Evolutionary conservation across 768 basidiomycete species (phyloP), one percentile per base, ranked within the genome.

Genomic region (Rhodosporidiobolus odoratus): DNA sequence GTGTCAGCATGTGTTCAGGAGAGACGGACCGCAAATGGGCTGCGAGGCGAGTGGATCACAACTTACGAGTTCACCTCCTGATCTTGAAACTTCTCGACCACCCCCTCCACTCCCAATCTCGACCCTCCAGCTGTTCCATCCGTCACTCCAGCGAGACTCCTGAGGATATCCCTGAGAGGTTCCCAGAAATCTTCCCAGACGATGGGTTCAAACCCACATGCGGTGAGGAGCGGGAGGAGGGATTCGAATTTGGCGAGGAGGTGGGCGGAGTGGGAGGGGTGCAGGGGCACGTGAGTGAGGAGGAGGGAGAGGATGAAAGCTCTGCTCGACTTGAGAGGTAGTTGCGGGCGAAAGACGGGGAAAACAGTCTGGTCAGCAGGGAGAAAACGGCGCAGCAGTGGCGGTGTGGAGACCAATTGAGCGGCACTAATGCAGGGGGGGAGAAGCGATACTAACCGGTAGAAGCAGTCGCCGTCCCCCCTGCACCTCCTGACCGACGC

Each of bases 391-490:
- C n/a, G n/a, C n/a, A n/a, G n/a, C n/a, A n/a, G n/a, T n/a, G n/a
- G n/a, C n/a, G n/a, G n/a, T n/a, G n/a, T n/a, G n/a, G n/a, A n/a
- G n/a, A n/a, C n/a, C n/a, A n/a, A n/a, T n/a, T n/a, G n/a, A n/a
- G n/a, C n/a, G n/a, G n/a, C n/a, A n/a, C n/a, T n/a, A n/a, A n/a
- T n/a, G n/a, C n/a, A n/a, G n/a, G n/a, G 32, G 23, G n/a, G 21
- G 48, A 50, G 48, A 50, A 50, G 12, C n/a, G n/a, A 34, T 81
- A 83, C 78, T 90, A 90, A 88, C 83, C 92, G 84, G 79, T 94
- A 96, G 79, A 94, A 95, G 78, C 93, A 95, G 75, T 81, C 90
- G 60, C 80, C 92, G 76, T 86, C 85, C 81, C 92, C 92, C 80
- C 87, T 84, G 0, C 89, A 85, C 63, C 91, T 82, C 76, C 91